A percentile compares a stretch with the other conserved stretches of the same genome.
Evolutionary conservation across 129 eudicot genomes (phyloP).

Genomic region (Arctium minus): DNA sequence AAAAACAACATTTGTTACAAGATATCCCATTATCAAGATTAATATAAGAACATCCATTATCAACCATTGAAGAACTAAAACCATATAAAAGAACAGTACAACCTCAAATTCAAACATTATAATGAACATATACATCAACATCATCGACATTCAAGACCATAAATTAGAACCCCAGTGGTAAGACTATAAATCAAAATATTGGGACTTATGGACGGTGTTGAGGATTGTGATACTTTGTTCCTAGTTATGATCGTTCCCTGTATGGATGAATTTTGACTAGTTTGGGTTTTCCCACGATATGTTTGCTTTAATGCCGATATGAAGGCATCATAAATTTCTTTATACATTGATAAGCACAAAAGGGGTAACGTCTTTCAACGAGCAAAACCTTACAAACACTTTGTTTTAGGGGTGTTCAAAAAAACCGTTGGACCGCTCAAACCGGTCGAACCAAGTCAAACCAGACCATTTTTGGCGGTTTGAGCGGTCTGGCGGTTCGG

Average conservation of each 20-base stretch:
- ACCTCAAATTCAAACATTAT: not conserved
- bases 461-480: no score
- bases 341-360: no score
- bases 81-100: not conserved
- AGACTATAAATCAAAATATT: not conserved
- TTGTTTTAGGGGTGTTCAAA: no score
- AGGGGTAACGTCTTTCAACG: not conserved
- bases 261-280: no score
- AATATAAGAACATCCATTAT: not conserved
- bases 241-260: no score
- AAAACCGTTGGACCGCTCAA: no score
- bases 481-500: no score
- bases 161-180: not conserved
- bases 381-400: not conserved
- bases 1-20: not conserved
- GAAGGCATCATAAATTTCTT: not conserved
- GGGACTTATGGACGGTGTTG: not conserved
- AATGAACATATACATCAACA: not conserved
- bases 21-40: not conserved
- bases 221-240: not conserved
- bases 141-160: not conserved
- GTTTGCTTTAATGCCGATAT: not conserved
- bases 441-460: no score
- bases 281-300: not conserved
- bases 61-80: not conserved